Conservation (phyloP, 805 yeast species). For the Lipomyces mesembrius region DNA sequence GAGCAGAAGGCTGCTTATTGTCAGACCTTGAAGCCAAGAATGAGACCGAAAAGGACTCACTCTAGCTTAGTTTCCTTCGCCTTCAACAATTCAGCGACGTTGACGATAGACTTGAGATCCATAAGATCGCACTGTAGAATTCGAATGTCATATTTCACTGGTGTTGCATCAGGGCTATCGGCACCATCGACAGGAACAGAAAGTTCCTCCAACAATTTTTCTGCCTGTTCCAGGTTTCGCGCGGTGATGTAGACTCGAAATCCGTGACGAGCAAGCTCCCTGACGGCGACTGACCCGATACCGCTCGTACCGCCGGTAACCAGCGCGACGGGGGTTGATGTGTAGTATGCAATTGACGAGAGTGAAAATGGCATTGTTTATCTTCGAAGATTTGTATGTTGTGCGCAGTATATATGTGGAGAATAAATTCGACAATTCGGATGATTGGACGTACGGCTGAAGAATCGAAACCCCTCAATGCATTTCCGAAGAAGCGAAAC, state of each 20-base stretch:
- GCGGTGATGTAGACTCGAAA: slow-evolving; percentile 32
- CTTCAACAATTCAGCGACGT: slow-evolving; percentile 33
- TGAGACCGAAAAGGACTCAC: slow-evolving; percentile 12
- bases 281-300: slow-evolving; percentile 32
- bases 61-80: slow-evolving; percentile 49
- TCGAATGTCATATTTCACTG: slow-evolving; percentile 6
- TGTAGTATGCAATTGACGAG: not conserved
- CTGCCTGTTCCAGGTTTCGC: slow-evolving; percentile 25
- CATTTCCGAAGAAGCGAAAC: too few species aligned
- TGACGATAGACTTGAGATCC: slow-evolving; percentile 25
- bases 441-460: too few species aligned
- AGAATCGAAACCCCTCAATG: too few species aligned
- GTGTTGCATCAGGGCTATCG: not conserved
- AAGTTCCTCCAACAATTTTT: slow-evolving; percentile 12
- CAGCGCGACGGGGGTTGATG: slow-evolving; percentile 7
- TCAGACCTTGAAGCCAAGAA: not conserved
- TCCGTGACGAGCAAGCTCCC: slow-evolving; percentile 31
- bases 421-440: not conserved
- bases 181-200: not conserved
- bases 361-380: slow-evolving; percentile 10
- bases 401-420: not conserved
- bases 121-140: slow-evolving; percentile 26
- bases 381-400: not conserved
- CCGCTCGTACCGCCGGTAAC: slow-evolving; percentile 37
- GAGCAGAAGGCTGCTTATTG: slow-evolving; percentile 53